phyloP scores from a whole-genome alignment of 352 stramenopile species.

The Phytopythium mirpurense region DNA sequence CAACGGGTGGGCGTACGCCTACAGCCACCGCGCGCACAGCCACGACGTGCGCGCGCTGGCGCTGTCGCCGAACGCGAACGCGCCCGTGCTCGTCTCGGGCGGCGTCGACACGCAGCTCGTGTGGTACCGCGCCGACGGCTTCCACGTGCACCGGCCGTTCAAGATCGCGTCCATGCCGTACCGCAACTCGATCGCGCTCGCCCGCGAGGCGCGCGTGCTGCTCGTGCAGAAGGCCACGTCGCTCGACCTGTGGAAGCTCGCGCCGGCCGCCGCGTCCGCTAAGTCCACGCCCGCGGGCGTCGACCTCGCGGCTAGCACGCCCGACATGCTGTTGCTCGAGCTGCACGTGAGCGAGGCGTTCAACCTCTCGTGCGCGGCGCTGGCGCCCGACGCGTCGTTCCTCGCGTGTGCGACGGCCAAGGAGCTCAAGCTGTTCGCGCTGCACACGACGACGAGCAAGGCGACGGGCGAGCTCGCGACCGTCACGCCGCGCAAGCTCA shows the following conservation, averaged over 20 bases:
- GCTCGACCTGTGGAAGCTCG: constrained; percentile 73
- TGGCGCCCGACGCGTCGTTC: constrained; percentile 83
- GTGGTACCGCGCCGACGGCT: constrained; percentile 83
- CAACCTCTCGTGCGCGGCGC: constrained; percentile 81
- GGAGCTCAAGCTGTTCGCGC: constrained; percentile 86
- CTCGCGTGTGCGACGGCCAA: constrained; percentile 82
- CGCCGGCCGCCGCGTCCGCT: constrained; percentile 15
- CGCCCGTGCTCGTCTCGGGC: constrained; percentile 81
- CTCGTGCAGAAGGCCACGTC: constrained; percentile 68
- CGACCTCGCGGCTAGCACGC: constrained; percentile 23
- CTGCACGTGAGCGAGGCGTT: constrained; percentile 69
- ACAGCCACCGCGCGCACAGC: constrained; percentile 87
- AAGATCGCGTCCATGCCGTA: constrained; percentile 90
- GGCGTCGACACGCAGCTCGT: constrained; percentile 94
- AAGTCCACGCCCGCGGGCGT: constrained; percentile 10
- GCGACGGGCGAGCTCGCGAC: constrained; percentile 6
- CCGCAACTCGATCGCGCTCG: constrained; percentile 57
- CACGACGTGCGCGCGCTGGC: constrained; percentile 89
- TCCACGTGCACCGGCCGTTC: constrained; percentile 76
- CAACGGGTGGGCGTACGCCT: constrained; percentile 71
- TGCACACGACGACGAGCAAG: constrained; percentile 28
- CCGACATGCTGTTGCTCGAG: constrained; percentile 71
- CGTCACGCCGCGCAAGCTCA: constrained; percentile 55
- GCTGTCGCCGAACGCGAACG: constrained; percentile 41
- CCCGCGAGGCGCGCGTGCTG: constrained; percentile 62